These are phyloP conservation scores for Coemansia sp. DNA, from an alignment of 371 early-diverging fungal species.

Conservation along the genomic window DNA sequence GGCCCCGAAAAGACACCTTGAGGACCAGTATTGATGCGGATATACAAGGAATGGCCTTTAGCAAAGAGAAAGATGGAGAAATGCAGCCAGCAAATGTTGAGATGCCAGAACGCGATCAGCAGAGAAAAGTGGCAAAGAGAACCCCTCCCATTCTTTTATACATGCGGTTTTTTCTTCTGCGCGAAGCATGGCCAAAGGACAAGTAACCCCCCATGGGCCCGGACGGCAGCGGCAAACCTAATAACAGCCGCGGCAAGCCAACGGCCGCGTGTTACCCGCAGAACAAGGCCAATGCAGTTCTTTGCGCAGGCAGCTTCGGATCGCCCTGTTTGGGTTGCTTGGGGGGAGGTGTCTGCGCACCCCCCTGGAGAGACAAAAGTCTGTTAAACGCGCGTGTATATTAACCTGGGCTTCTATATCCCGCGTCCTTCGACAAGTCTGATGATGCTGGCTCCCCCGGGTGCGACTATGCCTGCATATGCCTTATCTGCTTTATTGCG, in stretches of 20 bases:
- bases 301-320: conserved; percentile 19
- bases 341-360: not conserved
- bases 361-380: not conserved
- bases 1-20: not conserved
- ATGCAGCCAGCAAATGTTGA: conserved; percentile 13
- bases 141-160: not conserved
- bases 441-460: conserved; percentile 4
- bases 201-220: conserved; percentile 9
- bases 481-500: conserved; percentile 17
- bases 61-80: not conserved
- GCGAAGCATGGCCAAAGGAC: not conserved
- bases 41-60: conserved; percentile 2
- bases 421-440: conserved; percentile 5
- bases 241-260: conserved; percentile 18
- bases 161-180: not conserved
- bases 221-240: conserved; percentile 7
- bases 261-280: conserved; percentile 18
- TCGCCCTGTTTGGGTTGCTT: conserved; percentile 3
- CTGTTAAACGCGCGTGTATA: not conserved
- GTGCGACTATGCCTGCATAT: conserved; percentile 19
- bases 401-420: not conserved
- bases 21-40: not conserved
- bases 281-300: conserved; percentile 10
- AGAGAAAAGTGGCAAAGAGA: conserved; percentile 1
- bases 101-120: conserved; percentile 12